Evolutionary conservation across 202 grass and related monocot species (phyloP).

Genomic region (Schoenoplectus tabernaemontani): DNA sequence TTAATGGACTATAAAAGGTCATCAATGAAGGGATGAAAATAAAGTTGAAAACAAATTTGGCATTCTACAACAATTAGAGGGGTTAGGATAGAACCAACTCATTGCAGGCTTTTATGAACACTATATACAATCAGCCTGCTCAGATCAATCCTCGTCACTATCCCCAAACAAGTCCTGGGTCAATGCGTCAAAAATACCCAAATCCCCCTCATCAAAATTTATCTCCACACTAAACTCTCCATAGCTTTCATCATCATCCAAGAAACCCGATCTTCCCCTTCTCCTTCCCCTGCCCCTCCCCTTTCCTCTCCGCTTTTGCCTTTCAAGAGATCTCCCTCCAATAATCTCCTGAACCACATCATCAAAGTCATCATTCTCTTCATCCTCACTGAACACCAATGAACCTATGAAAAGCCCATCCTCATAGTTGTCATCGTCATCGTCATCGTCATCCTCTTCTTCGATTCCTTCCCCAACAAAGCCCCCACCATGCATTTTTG

Average conservation of each 20-base stretch:
- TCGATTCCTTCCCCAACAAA: slow-evolving; percentile 9
- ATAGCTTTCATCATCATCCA: neutral
- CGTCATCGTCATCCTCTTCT: slow-evolving; percentile 1
- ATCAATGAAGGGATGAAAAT: neutral
- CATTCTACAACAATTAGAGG: neutral
- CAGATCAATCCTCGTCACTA: neutral
- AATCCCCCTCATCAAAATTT: neutral
- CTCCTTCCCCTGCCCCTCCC: neutral
- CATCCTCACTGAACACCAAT: slow-evolving; percentile 34
- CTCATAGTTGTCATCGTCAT: slow-evolving; percentile 10
- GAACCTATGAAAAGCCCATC: slow-evolving; percentile 28
- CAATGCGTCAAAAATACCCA: slow-evolving; percentile 1
- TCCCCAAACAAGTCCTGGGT: neutral
- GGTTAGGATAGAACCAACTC: neutral
- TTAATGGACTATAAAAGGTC: neutral
- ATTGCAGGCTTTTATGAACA: neutral
- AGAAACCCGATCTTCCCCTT: neutral
- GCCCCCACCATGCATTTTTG: slow-evolving; percentile 8
- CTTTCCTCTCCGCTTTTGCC: neutral
- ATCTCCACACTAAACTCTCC: slow-evolving; percentile 24
- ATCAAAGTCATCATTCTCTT: slow-evolving; percentile 26
- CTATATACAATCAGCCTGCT: neutral
- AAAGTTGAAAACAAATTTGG: neutral
- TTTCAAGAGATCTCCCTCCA: neutral
- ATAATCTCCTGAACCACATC: slow-evolving; percentile 11